Percentiles rank a stretch among this genome's conserved stretches.
Conservation (phyloP, 2,329 filamentous ascomycete species). For the Neurospora crassa region DNA sequence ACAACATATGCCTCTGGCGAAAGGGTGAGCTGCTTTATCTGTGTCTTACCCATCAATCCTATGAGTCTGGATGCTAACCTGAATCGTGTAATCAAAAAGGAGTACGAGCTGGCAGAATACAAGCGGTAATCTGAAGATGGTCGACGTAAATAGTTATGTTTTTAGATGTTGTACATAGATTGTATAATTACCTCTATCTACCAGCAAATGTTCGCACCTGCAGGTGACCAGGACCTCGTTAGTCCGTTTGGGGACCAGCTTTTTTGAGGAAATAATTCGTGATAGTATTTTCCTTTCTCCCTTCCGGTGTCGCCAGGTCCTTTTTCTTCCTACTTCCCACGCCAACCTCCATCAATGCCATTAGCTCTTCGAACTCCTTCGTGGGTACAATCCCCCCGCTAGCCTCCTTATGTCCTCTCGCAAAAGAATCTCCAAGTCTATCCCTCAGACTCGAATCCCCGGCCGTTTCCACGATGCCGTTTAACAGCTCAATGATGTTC, state of each 20-base stretch:
- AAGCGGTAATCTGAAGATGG: not conserved
- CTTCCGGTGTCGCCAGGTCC: not conserved
- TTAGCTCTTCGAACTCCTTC: constrained; percentile 56
- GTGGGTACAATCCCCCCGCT: constrained; percentile 53
- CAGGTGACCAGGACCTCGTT: not conserved
- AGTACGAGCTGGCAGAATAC: not conserved
- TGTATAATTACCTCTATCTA: not conserved
- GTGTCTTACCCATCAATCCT: not conserved
- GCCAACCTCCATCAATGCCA: constrained; percentile 47
- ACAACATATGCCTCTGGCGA: constrained; percentile 17
- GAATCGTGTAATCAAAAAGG: constrained; percentile 11
- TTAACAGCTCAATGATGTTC: not conserved
- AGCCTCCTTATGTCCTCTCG: constrained; percentile 57
- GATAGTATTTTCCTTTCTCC: not conserved
- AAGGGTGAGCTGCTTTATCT: constrained; percentile 8
- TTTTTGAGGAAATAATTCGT: not conserved
- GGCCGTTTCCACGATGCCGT: not conserved
- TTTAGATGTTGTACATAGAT: not conserved
- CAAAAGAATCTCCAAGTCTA: constrained; percentile 53
- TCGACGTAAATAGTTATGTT: not conserved
- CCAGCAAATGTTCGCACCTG: not conserved
- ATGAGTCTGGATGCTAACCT: not conserved
- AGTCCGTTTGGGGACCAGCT: not conserved
- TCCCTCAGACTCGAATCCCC: constrained; percentile 28
- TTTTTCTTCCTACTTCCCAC: not conserved